Base-by-base conservation (phyloP, 1,284 basidiomycete species). In the Microbotryum intermedium region DNA sequence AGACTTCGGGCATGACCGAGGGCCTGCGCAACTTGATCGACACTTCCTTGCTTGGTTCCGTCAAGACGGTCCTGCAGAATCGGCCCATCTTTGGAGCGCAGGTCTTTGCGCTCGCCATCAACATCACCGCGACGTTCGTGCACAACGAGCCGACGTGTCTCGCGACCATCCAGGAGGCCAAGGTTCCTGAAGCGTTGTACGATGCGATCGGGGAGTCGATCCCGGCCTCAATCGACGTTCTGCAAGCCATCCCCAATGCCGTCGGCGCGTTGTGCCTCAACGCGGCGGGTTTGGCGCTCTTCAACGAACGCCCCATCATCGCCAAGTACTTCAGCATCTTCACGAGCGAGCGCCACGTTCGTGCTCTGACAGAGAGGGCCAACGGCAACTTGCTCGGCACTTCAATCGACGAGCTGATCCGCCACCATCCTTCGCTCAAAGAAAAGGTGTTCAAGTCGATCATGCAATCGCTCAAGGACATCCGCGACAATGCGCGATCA, bases 81-180 rank as follows among this genome's bases (percentile, higher is more conserved):
- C 81, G 88, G 29, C 79, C 79, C 30, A 79, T 88, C 25, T 97
- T 97, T 76, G 95, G 95, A 3, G 82, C 89, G 1, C 87, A 85
- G 69, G 83, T 95, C 57, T 82, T 94, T 54, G 86, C 90, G 1
- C 79, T 90, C 47, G 85, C 90, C 2, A 90, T 97, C 79, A 94
- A 94, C 76, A 89, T 97, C 73, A 92, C 97, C 86, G 86, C 94
- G 6, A 93, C 92, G 0, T 97, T 99, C 74, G 86, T 98, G 20
- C 94, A 99, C 79, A 99, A 97, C 71, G 95, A 99, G 76, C 95
- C 95, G 11, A 97, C 94, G 0, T 95, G 90, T 16, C 79, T 99
- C 58, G 78, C 83, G 1, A 87, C 93, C 55, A 85, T 99, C 44
- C 95, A 99, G 75, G 95, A 99, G 75, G 82, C 85, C 52, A 84